Conservation (phyloP, 2,329 filamentous ascomycete species). For the Microascus cirrosus region DNA sequence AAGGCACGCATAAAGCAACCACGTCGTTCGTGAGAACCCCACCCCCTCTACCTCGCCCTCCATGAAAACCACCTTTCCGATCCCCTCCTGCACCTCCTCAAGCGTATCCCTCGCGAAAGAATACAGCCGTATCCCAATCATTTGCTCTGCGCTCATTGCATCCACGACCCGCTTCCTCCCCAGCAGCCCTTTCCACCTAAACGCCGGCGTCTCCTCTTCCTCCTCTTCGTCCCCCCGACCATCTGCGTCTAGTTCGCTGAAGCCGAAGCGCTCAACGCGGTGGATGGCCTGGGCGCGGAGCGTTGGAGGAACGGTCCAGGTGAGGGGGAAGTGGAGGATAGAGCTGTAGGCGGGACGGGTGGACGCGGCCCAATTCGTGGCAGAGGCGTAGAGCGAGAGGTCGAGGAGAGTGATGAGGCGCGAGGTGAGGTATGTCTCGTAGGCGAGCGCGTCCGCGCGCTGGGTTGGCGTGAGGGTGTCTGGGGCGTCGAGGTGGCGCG, state of each 20-base stretch:
- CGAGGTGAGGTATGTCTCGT: conserved; percentile 60
- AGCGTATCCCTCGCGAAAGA: conserved; percentile 60
- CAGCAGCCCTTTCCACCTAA: conserved; percentile 24
- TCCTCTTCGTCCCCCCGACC: conserved; percentile 21
- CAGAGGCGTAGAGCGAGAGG: conserved; percentile 81
- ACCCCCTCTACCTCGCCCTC: not conserved
- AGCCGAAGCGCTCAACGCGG: conserved; percentile 58
- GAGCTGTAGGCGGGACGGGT: conserved; percentile 73
- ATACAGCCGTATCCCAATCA: conserved; percentile 65
- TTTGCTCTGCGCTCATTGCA: conserved; percentile 58
- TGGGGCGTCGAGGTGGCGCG: conserved; percentile 18
- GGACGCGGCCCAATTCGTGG: conserved; percentile 68
- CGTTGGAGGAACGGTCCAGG: conserved; percentile 72
- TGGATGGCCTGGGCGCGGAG: conserved; percentile 59
- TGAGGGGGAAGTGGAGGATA: conserved; percentile 75
- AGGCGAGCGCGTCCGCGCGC: conserved; percentile 36
- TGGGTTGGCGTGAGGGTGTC: conserved; percentile 27
- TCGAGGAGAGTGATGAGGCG: conserved; percentile 71
- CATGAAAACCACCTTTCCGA: conserved; percentile 21
- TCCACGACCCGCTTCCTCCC: conserved; percentile 41
- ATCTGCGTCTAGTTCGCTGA: conserved; percentile 58
- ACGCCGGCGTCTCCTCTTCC: conserved; percentile 22
- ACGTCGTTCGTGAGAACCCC: conserved; percentile 51
- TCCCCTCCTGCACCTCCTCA: conserved; percentile 29
- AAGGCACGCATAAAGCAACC: conserved; percentile 70